These are phyloP conservation scores for Cystobasidium ongulense DNA, from an alignment of 768 basidiomycete genomes.

Conservation along the genomic window DNA sequence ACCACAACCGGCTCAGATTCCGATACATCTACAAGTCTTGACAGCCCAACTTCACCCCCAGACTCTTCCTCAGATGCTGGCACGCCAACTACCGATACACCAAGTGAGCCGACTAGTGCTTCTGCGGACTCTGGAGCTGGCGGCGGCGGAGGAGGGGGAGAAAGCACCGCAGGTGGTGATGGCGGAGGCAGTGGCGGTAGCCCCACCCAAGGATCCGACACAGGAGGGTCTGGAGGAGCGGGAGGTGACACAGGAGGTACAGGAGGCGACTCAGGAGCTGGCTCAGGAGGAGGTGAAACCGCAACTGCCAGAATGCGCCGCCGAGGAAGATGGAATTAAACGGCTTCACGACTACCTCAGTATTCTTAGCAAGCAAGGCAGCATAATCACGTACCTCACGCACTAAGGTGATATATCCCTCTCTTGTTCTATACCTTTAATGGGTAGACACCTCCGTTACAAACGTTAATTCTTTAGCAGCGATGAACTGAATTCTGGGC, in stretches of 20 bases:
- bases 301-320: too few species aligned
- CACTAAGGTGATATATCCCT: too few species aligned
- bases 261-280: background rate
- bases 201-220: background rate
- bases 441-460: too few species aligned
- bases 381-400: too few species aligned
- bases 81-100: background rate
- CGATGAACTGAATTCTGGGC: too few species aligned
- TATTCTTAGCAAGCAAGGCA: too few species aligned
- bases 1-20: too few species aligned
- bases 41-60: background rate
- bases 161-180: background rate
- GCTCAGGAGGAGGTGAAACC: background rate
- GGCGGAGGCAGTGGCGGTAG: background rate
- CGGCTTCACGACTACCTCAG: too few species aligned
- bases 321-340: background rate
- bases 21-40: background rate
- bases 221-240: background rate
- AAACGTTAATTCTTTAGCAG: too few species aligned
- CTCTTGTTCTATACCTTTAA: too few species aligned
- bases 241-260: background rate
- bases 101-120: background rate
- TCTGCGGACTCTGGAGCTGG: background rate
- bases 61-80: background rate
- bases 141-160: background rate